A percentile compares a stretch with the other conserved stretches of the same genome.
Evolutionary conservation across 2,329 filamentous ascomycete genomes (phyloP).

Genomic region (Trichoderma gracile): DNA sequence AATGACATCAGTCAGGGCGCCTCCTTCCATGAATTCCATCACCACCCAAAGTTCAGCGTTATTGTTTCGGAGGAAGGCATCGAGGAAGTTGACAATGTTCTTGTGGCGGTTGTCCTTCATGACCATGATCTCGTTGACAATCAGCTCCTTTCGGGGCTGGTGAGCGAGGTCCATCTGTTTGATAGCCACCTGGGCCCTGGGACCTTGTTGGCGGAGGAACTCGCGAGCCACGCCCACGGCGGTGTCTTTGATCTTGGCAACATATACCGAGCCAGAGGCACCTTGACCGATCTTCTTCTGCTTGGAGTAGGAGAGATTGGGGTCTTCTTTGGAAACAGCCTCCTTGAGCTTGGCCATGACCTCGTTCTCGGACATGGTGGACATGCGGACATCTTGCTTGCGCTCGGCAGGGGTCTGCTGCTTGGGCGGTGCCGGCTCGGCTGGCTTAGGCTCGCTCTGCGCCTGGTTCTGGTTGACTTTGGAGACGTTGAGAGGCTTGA

Average conservation of each 20-base stretch:
- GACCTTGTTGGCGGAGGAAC: constrained; percentile 75
- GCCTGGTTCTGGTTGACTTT: constrained; percentile 57
- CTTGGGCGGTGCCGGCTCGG: constrained; percentile 84
- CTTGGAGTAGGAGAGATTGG: constrained; percentile 94
- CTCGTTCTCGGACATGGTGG: constrained; percentile 93
- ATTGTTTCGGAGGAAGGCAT: constrained; percentile 94
- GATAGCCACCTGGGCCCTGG: constrained; percentile 88
- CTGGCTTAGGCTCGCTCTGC: constrained; percentile 77
- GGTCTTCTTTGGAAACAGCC: constrained; percentile 93
- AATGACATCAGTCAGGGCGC: constrained; percentile 95
- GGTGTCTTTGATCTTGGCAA: constrained; percentile 89
- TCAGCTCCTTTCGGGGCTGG: constrained; percentile 95
- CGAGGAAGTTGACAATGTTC: constrained; percentile 98
- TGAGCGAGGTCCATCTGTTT: constrained; percentile 99
- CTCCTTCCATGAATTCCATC: constrained; percentile 99
- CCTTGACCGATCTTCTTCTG: constrained; percentile 99
- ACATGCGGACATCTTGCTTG: constrained; percentile 95
- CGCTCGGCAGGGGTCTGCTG: constrained; percentile 69
- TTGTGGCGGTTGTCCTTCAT: constrained; percentile 99
- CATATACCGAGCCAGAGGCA: constrained; percentile 96
- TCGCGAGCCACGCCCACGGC: constrained; percentile 83
- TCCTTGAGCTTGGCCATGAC: constrained; percentile 96
- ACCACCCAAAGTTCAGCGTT: constrained; percentile 98
- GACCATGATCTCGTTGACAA: constrained; percentile 99
- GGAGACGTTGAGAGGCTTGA: constrained; percentile 78